A percentile compares a stretch with the other conserved stretches of the same genome.
These are phyloP conservation scores for Acer campestre DNA, from an alignment of 345 rosid species.

Conservation along the genomic window DNA sequence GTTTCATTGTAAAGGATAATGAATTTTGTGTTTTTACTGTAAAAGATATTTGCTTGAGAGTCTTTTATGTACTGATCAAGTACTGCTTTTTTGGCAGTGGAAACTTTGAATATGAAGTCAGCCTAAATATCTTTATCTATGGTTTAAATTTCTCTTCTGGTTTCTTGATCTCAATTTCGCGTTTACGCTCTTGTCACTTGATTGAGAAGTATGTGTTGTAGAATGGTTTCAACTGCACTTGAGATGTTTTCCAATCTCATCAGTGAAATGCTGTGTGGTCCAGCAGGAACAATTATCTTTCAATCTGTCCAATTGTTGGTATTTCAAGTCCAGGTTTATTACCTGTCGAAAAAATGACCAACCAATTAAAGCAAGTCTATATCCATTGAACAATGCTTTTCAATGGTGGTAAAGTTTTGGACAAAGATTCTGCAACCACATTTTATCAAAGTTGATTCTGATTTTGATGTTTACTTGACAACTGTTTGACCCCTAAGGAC, in stretches of 20 bases:
- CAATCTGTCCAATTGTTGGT: not conserved
- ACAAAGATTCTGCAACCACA: constrained; percentile 33
- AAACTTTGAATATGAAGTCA: not conserved
- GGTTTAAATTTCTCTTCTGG: not conserved
- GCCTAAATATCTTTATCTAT: not conserved
- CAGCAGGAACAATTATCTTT: constrained; percentile 17
- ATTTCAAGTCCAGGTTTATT: not conserved
- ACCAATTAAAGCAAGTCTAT: not conserved
- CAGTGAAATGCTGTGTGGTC: constrained; percentile 18
- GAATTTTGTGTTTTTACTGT: constrained; percentile 15
- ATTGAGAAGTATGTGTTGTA: not conserved
- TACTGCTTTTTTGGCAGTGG: not conserved
- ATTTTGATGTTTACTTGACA: constrained; percentile 12
- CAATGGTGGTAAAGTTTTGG: constrained; percentile 26
- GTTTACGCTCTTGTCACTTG: too few species aligned
- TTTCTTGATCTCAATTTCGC: not conserved
- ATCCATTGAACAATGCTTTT: constrained; percentile 28
- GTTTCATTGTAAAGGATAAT: constrained; percentile 16
- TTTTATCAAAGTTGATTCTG: constrained; percentile 13
- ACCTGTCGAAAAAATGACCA: constrained; percentile 23
- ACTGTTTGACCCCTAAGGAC: not conserved
- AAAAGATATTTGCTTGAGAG: constrained; percentile 13
- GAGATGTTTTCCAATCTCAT: not conserved
- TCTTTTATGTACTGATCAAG: not conserved
- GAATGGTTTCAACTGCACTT: not conserved